Base-by-base conservation (phyloP, 805 yeast species). In the Priceomyces melissophilus region DNA sequence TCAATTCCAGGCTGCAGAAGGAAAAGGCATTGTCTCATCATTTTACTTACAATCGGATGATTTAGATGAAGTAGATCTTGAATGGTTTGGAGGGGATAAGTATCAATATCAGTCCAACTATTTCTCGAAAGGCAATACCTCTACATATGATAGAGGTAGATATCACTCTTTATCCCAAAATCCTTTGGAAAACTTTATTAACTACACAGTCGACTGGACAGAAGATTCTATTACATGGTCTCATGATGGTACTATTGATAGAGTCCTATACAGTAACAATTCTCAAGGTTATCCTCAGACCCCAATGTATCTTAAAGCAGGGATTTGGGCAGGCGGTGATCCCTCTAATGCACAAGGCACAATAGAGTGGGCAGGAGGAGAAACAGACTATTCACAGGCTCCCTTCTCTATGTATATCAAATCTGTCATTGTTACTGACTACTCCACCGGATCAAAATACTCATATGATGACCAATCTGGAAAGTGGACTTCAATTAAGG, bases 241-340 rank as follows among this genome's bases (percentile, higher is more conserved):
- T 42, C 52, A 87, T 17, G 95, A 90, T 54, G 95, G 91, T 23
- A 55, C 48, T 6, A 69, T 72, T 1, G 79, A 87, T 8, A 79
- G 97, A 69, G 76, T 85, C 1, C 65, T 90, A 40, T 34, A 43
- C n/a, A 71, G 78, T 42, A 63, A 67, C 41, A 58, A 57, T 42
- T 67, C 81, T 15, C 73, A 79, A 55, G 95, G 95, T 4, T 90
- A 77, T 61, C 97, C 97, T 32, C 96, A 89, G 65, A 69, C 88
- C n/a, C 97, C 97, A 37, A 87, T 89, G 90, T 73, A 67, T 48
- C 58, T 84, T 10, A 73, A 67, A 56, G 67, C 78, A 46, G 91
- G 93, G 48, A 64, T 80, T 26, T 84, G 93, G 91, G 89, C 89
- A 3, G 91, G 90, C 53, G 93, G 93, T 58, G 89, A 84, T 60